Conservation (phyloP, 805 yeast species). For the Kuraishia cidri region DNA sequence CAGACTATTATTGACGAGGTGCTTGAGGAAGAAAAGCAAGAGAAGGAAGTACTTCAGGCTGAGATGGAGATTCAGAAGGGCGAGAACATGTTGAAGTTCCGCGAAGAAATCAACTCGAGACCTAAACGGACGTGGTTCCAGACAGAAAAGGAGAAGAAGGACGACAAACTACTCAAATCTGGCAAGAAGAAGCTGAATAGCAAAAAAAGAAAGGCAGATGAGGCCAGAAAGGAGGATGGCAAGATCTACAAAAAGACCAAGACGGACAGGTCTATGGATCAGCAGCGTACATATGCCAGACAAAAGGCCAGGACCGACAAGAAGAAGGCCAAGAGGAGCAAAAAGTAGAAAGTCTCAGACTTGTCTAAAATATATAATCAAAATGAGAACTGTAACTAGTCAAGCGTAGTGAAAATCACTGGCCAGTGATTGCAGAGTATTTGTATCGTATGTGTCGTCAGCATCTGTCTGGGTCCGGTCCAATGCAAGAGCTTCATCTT, state of each 20-base stretch:
- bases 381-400: too few species aligned
- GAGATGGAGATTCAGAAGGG: slow-evolving; percentile 89
- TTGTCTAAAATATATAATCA: too few species aligned
- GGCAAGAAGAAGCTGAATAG: slow-evolving; percentile 49
- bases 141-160: slow-evolving; percentile 42
- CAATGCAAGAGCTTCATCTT: slow-evolving; percentile 10
- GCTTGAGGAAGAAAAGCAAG: slow-evolving; percentile 78
- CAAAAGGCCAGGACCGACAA: slow-evolving; percentile 18
- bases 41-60: slow-evolving; percentile 78
- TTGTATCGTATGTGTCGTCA: slow-evolving; percentile 10
- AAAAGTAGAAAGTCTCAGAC: background rate
- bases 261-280: slow-evolving; percentile 51
- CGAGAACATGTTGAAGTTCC: slow-evolving; percentile 71
- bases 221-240: slow-evolving; percentile 52
- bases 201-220: slow-evolving; percentile 58
- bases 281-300: slow-evolving; percentile 28
- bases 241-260: slow-evolving; percentile 78
- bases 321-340: slow-evolving; percentile 11
- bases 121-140: slow-evolving; percentile 98
- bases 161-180: slow-evolving; percentile 28
- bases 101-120: slow-evolving; percentile 75
- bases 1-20: slow-evolving; percentile 62
- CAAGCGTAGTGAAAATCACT: slow-evolving; percentile 16
- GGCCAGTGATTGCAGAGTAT: slow-evolving; percentile 12
- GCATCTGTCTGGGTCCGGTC: too few species aligned